Conservation (phyloP, 1,284 basidiomycete genomes). For the Hemileia vastatrix region DNA sequence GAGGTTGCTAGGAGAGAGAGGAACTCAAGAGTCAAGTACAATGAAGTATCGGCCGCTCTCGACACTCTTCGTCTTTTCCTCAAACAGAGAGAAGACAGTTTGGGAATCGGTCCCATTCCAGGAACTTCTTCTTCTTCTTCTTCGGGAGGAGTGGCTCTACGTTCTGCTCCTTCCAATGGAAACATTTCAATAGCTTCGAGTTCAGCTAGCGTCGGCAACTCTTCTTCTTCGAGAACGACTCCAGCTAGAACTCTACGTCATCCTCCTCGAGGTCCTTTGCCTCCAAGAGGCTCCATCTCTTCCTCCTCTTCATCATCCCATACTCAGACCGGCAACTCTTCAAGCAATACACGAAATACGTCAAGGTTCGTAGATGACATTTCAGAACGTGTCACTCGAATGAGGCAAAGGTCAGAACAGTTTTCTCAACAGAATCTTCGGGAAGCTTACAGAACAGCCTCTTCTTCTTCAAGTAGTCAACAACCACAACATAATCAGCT, state of each 20-base stretch:
- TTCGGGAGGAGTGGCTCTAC: not conserved
- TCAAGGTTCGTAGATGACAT: not conserved
- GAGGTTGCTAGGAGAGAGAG: not conserved
- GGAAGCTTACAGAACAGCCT: no score
- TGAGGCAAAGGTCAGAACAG: no score
- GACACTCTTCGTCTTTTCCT: not conserved
- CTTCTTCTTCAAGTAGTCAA: no score
- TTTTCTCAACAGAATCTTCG: no score
- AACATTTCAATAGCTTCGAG: not conserved
- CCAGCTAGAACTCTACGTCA: not conserved
- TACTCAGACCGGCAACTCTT: not conserved
- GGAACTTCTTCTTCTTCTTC: not conserved
- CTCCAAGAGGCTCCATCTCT: not conserved
- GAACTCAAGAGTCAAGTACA: not conserved
- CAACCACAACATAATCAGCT: no score
- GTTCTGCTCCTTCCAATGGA: not conserved
- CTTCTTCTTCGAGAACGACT: not conserved
- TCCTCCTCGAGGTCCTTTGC: not conserved
- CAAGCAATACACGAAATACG: not conserved
- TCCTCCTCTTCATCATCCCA: not conserved
- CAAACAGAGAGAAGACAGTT: not conserved
- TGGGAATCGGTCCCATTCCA: not conserved
- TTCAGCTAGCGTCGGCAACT: not conserved
- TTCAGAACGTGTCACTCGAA: not conserved
- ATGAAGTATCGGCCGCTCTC: not conserved